Percentiles rank a stretch among this genome's conserved stretches.
Conservation (phyloP, 2,329 filamentous ascomycete species). For the Sphaerulina populicola region DNA sequence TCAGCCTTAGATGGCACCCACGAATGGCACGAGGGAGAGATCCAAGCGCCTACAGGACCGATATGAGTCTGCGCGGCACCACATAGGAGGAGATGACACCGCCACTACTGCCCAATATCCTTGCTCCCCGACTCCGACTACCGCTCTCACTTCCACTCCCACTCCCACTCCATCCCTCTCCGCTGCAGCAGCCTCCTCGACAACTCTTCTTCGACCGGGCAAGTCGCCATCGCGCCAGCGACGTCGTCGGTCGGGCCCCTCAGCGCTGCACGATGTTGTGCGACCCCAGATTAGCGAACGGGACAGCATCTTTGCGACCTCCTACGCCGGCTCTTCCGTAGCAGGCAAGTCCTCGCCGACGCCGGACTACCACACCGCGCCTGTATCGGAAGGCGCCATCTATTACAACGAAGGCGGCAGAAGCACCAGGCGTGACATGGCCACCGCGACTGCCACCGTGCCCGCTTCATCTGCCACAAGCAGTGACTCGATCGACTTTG, state of each 20-base stretch:
- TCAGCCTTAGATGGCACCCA: conserved; percentile 6
- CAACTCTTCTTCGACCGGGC: background rate
- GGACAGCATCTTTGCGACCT: conserved; percentile 57
- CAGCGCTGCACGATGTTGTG: conserved; percentile 29
- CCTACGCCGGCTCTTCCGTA: conserved; percentile 47
- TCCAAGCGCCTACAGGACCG: conserved; percentile 6
- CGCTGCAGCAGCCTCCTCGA: too few species aligned
- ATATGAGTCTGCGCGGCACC: background rate
- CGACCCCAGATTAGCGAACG: conserved; percentile 51
- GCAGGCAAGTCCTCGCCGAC: conserved; percentile 23
- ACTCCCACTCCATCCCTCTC: background rate
- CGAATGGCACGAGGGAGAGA: conserved; percentile 4
- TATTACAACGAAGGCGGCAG: conserved; percentile 11
- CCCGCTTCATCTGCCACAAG: conserved; percentile 9
- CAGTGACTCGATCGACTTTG: conserved; percentile 10
- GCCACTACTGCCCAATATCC: background rate
- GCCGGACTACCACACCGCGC: background rate
- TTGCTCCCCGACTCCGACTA: background rate
- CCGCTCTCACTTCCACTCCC: background rate
- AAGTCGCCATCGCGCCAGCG: background rate
- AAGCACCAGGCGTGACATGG: conserved; percentile 14
- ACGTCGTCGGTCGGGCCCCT: conserved; percentile 6
- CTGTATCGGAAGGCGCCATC: background rate
- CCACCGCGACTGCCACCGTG: conserved; percentile 10
- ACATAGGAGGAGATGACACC: background rate